These are phyloP conservation scores for Hippophae gyantsensis DNA, from an alignment of 306 rosid genomes.

Conservation along the genomic window DNA sequence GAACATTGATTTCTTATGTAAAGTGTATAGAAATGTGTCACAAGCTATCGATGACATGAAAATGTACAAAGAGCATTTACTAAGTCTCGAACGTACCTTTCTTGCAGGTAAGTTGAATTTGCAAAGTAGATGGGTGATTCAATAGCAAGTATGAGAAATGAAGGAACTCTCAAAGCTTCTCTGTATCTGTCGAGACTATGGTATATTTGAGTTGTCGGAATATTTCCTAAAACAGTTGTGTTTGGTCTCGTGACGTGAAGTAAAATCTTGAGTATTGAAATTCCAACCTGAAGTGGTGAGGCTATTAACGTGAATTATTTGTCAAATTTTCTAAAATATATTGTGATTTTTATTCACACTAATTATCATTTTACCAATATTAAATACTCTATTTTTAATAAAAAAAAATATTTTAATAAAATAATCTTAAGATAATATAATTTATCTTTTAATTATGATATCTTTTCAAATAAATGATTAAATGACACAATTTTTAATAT, in stretches of 20 bases:
- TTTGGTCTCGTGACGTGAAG: constrained; percentile 13
- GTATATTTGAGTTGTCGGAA: constrained; percentile 8
- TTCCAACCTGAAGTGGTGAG: constrained; percentile 3
- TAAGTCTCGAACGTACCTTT: not conserved
- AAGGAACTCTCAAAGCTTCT: constrained; percentile 1
- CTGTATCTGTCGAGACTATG: constrained; percentile 2
- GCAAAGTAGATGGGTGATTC: constrained; percentile 13
- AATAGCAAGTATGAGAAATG: constrained; percentile 7
- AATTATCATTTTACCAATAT: no score
- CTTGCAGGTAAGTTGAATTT: constrained; percentile 16
- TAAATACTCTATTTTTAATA: no score
- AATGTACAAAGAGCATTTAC: not conserved
- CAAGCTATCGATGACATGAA: not conserved
- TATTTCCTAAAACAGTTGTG: constrained; percentile 9
- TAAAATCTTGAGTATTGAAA: constrained; percentile 1
- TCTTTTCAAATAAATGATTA: no score
- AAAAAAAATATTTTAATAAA: no score
- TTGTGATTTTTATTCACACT: no score
- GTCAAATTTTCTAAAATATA: no score
- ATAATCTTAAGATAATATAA: no score
- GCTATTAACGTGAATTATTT: no score
- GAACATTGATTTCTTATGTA: not conserved
- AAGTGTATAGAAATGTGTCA: not conserved
- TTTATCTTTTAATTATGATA: no score
- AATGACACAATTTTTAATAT: no score